Evolutionary conservation across 2,329 filamentous ascomycete genomes (phyloP).

Genomic region (Venturia oleaginea): DNA sequence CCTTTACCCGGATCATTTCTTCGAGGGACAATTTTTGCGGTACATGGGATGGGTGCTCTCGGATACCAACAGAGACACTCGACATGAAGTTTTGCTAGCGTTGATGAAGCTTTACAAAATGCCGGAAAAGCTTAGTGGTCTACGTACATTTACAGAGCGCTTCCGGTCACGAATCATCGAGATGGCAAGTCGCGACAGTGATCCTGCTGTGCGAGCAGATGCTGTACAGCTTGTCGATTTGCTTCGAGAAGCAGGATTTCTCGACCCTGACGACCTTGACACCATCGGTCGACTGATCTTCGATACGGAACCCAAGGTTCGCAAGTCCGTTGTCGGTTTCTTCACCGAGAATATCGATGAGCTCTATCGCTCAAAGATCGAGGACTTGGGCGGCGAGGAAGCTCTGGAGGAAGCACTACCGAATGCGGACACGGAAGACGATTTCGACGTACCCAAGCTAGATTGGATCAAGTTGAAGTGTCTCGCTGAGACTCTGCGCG

Average conservation of each 20-base stretch:
- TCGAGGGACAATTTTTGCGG: conserved; percentile 80
- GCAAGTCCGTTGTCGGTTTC: conserved; percentile 82
- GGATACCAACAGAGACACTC: conserved; percentile 63
- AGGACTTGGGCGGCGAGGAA: conserved; percentile 76
- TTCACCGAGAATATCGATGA: conserved; percentile 84
- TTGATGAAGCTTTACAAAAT: conserved; percentile 70
- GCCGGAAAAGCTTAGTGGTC: conserved; percentile 62
- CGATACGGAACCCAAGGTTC: conserved; percentile 73
- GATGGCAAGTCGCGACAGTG: conserved; percentile 80
- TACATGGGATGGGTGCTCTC: conserved; percentile 96
- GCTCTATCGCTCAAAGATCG: conserved; percentile 66
- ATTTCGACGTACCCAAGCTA: conserved; percentile 64
- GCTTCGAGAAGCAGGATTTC: conserved; percentile 71
- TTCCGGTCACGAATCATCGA: conserved; percentile 83
- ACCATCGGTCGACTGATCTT: conserved; percentile 80
- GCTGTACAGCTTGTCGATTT: conserved; percentile 75
- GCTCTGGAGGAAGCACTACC: conserved; percentile 65
- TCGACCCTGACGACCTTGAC: conserved; percentile 89
- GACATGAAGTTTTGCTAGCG: conserved; percentile 80
- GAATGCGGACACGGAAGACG: conserved; percentile 44
- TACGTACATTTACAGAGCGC: conserved; percentile 87
- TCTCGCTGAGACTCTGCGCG: conserved; percentile 70
- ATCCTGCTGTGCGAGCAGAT: conserved; percentile 67
- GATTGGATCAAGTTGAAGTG: conserved; percentile 92
- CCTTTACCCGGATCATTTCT: conserved; percentile 75